A percentile compares a stretch with the other conserved stretches of the same genome.
Evolutionary conservation across 1,284 basidiomycete genomes (phyloP).

Genomic region (Leccinum olivaceoglutinosum): DNA sequence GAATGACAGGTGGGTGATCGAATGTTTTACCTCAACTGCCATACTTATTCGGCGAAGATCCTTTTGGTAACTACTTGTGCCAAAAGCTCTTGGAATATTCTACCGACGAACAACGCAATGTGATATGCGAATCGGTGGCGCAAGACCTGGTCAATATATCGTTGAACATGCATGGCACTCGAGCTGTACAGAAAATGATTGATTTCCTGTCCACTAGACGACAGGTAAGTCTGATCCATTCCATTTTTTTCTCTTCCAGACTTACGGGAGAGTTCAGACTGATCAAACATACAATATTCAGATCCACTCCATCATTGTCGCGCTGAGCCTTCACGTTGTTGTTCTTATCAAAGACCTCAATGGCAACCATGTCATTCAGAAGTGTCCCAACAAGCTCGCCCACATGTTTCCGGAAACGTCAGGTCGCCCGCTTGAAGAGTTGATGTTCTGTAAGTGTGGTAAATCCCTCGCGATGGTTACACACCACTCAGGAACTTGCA

Average conservation of each 20-base stretch:
- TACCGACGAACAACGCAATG: conserved; percentile 95
- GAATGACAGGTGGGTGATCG: conserved; percentile 77
- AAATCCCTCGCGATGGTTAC: no score
- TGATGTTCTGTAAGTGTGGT: no score
- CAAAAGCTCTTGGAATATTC: conserved; percentile 98
- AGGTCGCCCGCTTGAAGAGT: no score
- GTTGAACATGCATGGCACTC: conserved; percentile 99
- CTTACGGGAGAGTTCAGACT: conserved; percentile 53
- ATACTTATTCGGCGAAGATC: conserved; percentile 52
- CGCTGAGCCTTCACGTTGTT: conserved; percentile 95
- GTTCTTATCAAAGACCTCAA: conserved; percentile 99
- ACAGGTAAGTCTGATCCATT: conserved; percentile 59
- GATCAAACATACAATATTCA: conserved; percentile 79
- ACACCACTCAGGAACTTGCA: no score
- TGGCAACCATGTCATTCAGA: conserved; percentile 99
- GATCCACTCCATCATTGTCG: conserved; percentile 96
- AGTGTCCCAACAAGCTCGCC: conserved; percentile 95
- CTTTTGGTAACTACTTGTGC: conserved; percentile 99
- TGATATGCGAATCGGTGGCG: conserved; percentile 93
- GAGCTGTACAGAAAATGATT: conserved; percentile 99
- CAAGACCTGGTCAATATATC: conserved; percentile 97
- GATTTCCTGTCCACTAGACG: conserved; percentile 96
- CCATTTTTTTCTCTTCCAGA: conserved; percentile 31
- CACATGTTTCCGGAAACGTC: conserved; percentile 23
- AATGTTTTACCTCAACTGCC: conserved; percentile 3